Percentiles rank a stretch among this genome's conserved stretches.
Evolutionary conservation across 1,284 basidiomycete species (phyloP).

Genomic region (Polyporus tsugae): DNA sequence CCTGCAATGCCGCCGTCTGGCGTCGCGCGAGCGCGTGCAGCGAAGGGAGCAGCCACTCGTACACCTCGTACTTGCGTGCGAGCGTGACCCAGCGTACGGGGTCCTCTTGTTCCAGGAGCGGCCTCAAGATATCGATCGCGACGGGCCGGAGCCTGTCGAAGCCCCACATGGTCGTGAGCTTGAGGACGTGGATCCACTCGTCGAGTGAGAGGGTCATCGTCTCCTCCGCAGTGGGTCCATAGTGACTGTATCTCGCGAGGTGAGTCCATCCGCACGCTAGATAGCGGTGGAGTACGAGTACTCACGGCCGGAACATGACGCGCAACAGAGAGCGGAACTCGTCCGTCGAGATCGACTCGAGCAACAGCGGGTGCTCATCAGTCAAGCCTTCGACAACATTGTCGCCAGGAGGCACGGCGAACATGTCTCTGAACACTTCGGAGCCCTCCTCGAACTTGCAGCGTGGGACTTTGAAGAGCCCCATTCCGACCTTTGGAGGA

Average conservation of each 20-base stretch:
- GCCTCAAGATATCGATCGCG: slow-evolving; percentile 14
- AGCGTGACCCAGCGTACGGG: slow-evolving; percentile 20
- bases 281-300: background rate
- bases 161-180: slow-evolving; percentile 27
- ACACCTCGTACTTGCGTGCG: slow-evolving; percentile 20
- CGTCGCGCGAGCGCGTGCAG: slow-evolving; percentile 21
- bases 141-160: slow-evolving; percentile 13
- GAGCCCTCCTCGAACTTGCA: slow-evolving; percentile 39
- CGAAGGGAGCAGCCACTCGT: slow-evolving; percentile 20
- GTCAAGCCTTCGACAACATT: slow-evolving; percentile 21
- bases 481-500: slow-evolving; percentile 37
- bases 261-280: background rate
- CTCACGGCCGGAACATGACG: slow-evolving; percentile 27
- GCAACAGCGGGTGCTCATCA: slow-evolving; percentile 25
- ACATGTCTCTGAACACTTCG: slow-evolving; percentile 40
- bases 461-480: slow-evolving; percentile 43
- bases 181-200: slow-evolving; percentile 26
- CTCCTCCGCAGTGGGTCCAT: slow-evolving; percentile 2
- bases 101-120: slow-evolving; percentile 7
- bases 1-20: slow-evolving; percentile 5
- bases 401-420: slow-evolving; percentile 32
- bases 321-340: slow-evolving; percentile 26
- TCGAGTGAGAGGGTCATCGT: slow-evolving; percentile 1
- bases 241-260: background rate
- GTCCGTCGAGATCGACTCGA: slow-evolving; percentile 24